Evolutionary conservation across 2,329 filamentous ascomycete species (phyloP).

Genomic region (Claviceps maximensis): DNA sequence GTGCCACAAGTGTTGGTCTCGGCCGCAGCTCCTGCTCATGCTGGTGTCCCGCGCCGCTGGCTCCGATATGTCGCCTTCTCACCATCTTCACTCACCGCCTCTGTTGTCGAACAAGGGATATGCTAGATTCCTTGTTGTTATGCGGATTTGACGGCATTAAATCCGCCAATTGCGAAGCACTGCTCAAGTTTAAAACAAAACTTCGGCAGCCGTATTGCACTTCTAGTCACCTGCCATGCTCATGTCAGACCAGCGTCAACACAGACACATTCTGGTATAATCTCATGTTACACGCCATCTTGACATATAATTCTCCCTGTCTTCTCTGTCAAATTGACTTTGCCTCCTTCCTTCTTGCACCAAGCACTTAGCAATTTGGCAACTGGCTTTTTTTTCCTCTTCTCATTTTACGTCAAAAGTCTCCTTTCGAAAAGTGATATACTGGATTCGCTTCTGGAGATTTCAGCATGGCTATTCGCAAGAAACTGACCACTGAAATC

Average conservation of each 20-base stretch:
- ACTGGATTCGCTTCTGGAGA: neutral
- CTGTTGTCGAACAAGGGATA: slow-evolving; percentile 1
- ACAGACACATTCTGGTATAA: neutral
- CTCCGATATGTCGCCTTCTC: slow-evolving; percentile 5
- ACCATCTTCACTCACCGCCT: slow-evolving; percentile 8
- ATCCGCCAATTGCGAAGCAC: neutral
- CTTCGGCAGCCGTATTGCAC: neutral
- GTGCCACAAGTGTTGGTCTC: slow-evolving; percentile 1
- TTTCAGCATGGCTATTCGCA: slow-evolving; percentile 16
- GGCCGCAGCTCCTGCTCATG: slow-evolving; percentile 4
- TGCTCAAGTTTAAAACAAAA: slow-evolving; percentile 1
- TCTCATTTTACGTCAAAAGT: neutral
- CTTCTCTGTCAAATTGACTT: neutral
- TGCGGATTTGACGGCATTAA: slow-evolving; percentile 1
- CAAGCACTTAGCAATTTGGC: neutral
- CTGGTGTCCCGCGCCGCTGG: slow-evolving; percentile 1
- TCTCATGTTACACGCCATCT: neutral
- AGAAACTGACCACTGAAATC: slow-evolving; percentile 23
- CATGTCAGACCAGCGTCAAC: neutral
- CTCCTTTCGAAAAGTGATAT: neutral
- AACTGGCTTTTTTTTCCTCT: neutral
- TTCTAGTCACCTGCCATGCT: slow-evolving; percentile 3
- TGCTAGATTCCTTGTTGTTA: slow-evolving; percentile 2
- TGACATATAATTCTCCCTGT: neutral
- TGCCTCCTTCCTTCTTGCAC: neutral